A percentile compares a stretch with the other conserved stretches of the same genome.
Evolutionary conservation across 2,329 filamentous ascomycete genomes (phyloP).

Genomic region (Dryadomyces quercivorus): DNA sequence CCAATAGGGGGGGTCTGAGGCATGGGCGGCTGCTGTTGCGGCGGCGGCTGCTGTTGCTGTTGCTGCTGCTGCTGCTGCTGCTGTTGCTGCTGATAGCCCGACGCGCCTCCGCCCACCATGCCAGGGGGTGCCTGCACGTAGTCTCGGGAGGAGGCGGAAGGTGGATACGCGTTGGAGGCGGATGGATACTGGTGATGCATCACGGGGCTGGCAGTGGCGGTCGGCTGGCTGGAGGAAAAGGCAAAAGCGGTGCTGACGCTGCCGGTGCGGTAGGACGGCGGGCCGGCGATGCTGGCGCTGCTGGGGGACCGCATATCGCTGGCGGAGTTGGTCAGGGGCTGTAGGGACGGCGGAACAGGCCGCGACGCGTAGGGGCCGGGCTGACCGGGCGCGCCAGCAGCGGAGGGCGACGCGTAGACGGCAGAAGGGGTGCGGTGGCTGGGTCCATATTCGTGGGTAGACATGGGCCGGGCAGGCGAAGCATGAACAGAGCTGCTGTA

Average conservation of each 20-base stretch:
- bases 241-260: slow-evolving; percentile 28
- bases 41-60: slow-evolving; percentile 1
- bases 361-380: slow-evolving; percentile 28
- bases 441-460: slow-evolving; percentile 29
- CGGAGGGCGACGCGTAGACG: slow-evolving; percentile 25
- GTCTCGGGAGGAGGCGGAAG: slow-evolving; percentile 21
- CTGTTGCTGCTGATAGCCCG: slow-evolving; percentile 25
- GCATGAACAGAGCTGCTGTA: slow-evolving; percentile 33
- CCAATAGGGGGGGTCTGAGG: slow-evolving; percentile 38
- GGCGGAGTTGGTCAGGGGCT: slow-evolving; percentile 19
- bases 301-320: slow-evolving; percentile 40
- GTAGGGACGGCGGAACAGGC: slow-evolving; percentile 31
- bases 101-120: slow-evolving; percentile 9
- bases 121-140: slow-evolving; percentile 25
- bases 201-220: slow-evolving; percentile 32
- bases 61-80: neutral
- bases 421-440: slow-evolving; percentile 17
- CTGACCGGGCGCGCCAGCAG: slow-evolving; percentile 19
- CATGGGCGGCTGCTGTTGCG: slow-evolving; percentile 17
- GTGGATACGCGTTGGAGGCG: slow-evolving; percentile 23
- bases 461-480: slow-evolving; percentile 33
- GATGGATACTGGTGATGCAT: slow-evolving; percentile 32
- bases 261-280: slow-evolving; percentile 35
- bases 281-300: slow-evolving; percentile 28
- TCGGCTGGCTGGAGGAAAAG: slow-evolving; percentile 32